Base-by-base conservation (phyloP, 2,329 filamentous ascomycete genomes). In the Huntiella bhutanensis region DNA sequence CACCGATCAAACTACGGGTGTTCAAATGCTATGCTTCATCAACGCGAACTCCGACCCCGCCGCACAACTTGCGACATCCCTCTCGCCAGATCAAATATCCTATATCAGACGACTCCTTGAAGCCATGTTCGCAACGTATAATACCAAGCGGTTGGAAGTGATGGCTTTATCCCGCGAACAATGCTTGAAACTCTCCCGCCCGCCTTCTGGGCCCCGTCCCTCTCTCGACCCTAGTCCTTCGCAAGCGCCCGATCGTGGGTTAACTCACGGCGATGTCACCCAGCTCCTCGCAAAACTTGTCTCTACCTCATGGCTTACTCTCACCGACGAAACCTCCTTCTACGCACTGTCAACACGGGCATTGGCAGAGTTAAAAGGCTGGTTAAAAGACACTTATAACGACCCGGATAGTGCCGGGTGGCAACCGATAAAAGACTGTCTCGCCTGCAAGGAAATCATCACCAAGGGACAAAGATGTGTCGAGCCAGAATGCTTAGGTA, bases 301-400 rank as follows among this genome's bases (percentile, higher is more conserved):
- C 0, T 70, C 75, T 2, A 82, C 91, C 55, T 82, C 81, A 2
- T 98, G 91, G 84, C 71, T 98, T 47, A 79, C 88, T 59, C 75
- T 76, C 57, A 91, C 81, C 50, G 56, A 59, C 12, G 69, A 70
- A 8, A 28, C 22, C 3, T 77, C 77, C 0, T 93, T 79, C 61
- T 95, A 85, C 60, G 75, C 71, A 13, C 67, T 95, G 13, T 80
- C 77, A 44, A 74, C 85, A 3, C 73, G 88, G 6, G 80, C 77
- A 1, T 64, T 98, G 53, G 75, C 96, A 68, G 91, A 98, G 65
- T 64, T 98, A 48, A 71, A 80, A 49, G 69, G 73, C 1, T 96
- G 87, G 78, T 69, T 98, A 42, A 64, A 84, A n/a, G 82, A 83
- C 45, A 84, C 80, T 22, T 98, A 94, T 61, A 96, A 98, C 57